Evolutionary conservation across 164 flowering plant genomes (phyloP).

Genomic region (Kalanchoe fedtschenkoi): DNA sequence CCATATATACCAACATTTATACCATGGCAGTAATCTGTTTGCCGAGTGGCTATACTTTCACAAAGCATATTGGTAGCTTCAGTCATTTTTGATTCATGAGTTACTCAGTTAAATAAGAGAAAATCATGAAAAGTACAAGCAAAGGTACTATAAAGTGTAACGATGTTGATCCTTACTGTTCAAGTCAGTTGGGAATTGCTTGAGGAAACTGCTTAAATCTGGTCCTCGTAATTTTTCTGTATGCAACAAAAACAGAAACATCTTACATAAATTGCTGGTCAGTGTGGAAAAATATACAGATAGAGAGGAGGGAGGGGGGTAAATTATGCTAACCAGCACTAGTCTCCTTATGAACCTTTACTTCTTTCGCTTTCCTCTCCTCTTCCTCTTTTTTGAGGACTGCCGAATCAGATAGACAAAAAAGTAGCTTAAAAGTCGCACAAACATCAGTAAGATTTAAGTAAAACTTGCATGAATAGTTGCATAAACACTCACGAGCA

Average conservation of each 20-base stretch:
- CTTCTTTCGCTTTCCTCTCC: slow-evolving; percentile 51
- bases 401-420: slow-evolving; percentile 15
- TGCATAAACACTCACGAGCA: slow-evolving; percentile 51
- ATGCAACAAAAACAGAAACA: neutral
- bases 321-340: slow-evolving; percentile 36
- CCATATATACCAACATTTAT: no score
- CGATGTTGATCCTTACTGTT: slow-evolving; percentile 42
- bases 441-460: neutral
- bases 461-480: neutral
- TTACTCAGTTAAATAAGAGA: no score
- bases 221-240: slow-evolving; percentile 72
- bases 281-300: neutral
- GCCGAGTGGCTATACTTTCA: no score
- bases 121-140: neutral
- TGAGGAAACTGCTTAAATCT: slow-evolving; percentile 74
- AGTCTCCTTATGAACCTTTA: slow-evolving; percentile 18
- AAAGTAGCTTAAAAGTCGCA: neutral
- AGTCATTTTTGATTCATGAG: no score
- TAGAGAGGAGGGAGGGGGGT: neutral
- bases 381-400: slow-evolving; percentile 86
- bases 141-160: neutral
- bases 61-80: no score
- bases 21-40: no score
- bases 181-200: slow-evolving; percentile 51
- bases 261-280: neutral